phyloP scores from a whole-genome alignment of 768 basidiomycete species.

The Megacollybia marginata region DNA sequence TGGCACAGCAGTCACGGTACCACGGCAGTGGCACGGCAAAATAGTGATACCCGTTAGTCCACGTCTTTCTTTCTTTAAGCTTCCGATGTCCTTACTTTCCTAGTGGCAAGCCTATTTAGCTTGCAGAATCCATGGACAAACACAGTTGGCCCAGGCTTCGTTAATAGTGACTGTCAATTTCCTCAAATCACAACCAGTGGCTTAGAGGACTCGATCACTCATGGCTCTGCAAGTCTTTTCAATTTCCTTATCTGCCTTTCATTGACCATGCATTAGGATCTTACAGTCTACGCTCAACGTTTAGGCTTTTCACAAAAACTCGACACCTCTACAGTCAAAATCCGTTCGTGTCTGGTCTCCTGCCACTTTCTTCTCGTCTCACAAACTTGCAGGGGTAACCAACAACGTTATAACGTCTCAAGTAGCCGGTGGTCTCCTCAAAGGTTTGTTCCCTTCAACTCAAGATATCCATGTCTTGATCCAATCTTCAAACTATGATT shows the following conservation, averaged over 20 bases:
- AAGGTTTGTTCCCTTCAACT: constrained; percentile 36
- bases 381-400: constrained; percentile 30
- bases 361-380: neutral
- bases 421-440: constrained; percentile 38
- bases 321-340: constrained; percentile 23
- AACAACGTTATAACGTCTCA: constrained; percentile 48
- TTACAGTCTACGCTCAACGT: constrained; percentile 36
- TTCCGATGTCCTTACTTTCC: neutral
- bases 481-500: constrained; percentile 34
- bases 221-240: constrained; percentile 26
- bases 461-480: constrained; percentile 25
- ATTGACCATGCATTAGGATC: constrained; percentile 23
- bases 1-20: too few species aligned
- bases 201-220: constrained; percentile 34
- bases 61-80: neutral
- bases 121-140: constrained; percentile 34
- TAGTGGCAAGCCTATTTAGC: constrained; percentile 37
- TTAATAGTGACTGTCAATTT: constrained; percentile 35
- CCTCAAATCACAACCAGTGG: constrained; percentile 41
- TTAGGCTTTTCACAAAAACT: constrained; percentile 27
- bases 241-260: neutral
- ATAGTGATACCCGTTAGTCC: too few species aligned
- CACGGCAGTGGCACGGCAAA: neutral
- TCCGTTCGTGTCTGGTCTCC: constrained; percentile 23
- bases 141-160: constrained; percentile 36